Base-by-base conservation (phyloP, 352 stramenopile species). In the Peronospora destructor region DNA sequence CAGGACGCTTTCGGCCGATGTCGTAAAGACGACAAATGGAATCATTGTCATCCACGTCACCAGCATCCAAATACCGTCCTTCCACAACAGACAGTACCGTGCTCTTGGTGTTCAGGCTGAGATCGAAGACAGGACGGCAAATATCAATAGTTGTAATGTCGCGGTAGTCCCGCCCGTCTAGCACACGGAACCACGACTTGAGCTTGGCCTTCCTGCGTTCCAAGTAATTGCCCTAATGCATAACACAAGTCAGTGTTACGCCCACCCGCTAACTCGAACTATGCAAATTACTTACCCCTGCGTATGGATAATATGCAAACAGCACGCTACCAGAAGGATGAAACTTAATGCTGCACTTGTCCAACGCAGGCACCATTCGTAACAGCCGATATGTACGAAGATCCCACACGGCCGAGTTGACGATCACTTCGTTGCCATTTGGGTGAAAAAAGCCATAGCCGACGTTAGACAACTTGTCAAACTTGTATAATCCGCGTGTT, bases 321-420 rank as follows among this genome's bases (percentile, higher is more conserved):
- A 95, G 45, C 3, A 93, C 75, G 37, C 66, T 78, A 6, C 76
- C 79, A 6, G 58, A 74, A 19, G 64, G 61, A 49, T 75, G 87
- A 52, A 93, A 94, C 39, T 78, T 78, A 39, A 93, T 72, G 10
- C 58, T 76, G 52, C 77, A 90, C 53, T 87, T 87, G 56, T 95
- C 85, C n/a, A 94, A 66, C 10, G 78, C 81, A 12, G 85, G 85
- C 8, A 95, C 80, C 56, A 94, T 84, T 3, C 84, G 84, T 25
- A 93, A 64, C 4, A 95, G 61, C 14, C 76, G 70, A 46, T 86
- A 93, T 1, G 85, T 95, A 17, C 85, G 80, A 13, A 94, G 55
- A 54, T 95, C 85, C 84, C 85, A 95, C n/a, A 95, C 79, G 0
- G 81, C 81, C 11, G 84, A 91, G 49, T 95, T 93, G 17, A 95